Conservation (phyloP, 2,329 filamentous ascomycete species). For the Pseudocercospora macadamiae region DNA sequence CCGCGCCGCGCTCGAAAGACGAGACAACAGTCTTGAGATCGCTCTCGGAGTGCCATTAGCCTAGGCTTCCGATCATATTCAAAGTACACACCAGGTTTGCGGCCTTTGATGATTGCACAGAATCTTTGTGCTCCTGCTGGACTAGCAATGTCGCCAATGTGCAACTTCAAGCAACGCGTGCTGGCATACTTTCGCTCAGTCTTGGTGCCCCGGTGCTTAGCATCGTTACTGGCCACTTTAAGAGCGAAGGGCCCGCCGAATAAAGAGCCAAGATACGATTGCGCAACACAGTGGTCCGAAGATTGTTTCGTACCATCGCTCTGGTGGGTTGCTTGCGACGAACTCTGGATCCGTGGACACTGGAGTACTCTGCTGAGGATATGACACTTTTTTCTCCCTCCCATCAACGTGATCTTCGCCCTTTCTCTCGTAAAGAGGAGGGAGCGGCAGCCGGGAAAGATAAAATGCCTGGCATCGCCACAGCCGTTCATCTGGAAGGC, state of each 20-base stretch:
- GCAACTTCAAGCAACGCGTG: neutral
- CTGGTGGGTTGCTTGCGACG: no score
- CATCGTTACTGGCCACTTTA: neutral
- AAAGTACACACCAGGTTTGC: neutral
- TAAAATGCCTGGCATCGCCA: neutral
- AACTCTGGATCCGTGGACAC: no score
- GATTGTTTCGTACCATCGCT: no score
- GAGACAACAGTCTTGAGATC: no score
- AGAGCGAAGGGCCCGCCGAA: neutral
- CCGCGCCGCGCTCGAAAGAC: no score
- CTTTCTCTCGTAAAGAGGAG: neutral
- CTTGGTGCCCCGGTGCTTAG: neutral
- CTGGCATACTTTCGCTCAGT: neutral
- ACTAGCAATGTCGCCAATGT: neutral
- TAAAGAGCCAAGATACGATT: no score
- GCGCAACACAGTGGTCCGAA: no score
- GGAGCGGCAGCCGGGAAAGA: neutral
- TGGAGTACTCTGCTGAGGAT: no score
- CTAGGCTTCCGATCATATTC: constrained; percentile 48
- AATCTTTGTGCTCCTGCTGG: neutral
- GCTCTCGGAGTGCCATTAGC: no score
- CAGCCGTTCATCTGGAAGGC: neutral
- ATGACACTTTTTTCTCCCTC: neutral
- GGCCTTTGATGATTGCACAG: neutral
- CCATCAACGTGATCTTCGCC: neutral